Evolutionary conservation across 2,329 filamentous ascomycete species (phyloP).

Genomic region (Scortechinia acanthostroma): DNA sequence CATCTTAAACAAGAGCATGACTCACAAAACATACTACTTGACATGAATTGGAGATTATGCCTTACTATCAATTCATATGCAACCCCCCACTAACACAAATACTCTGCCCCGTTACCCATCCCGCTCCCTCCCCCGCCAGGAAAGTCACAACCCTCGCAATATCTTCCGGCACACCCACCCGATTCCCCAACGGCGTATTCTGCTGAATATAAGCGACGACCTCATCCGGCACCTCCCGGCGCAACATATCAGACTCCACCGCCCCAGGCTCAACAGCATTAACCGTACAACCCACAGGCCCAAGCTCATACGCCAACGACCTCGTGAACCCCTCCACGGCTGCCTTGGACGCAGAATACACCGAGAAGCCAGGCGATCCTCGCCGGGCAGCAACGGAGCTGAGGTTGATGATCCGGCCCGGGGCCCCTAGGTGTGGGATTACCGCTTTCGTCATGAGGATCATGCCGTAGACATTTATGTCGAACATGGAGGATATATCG

Average conservation of each 20-base stretch:
- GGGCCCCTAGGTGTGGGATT: constrained; percentile 13
- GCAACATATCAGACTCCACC: constrained; percentile 33
- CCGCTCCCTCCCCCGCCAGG: constrained; percentile 15
- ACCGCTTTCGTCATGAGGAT: constrained; percentile 7
- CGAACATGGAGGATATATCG: background rate
- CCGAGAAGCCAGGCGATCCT: constrained; percentile 43
- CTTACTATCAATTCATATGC: too few relatives aligned
- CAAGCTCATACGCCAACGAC: constrained; percentile 48
- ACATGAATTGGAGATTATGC: too few relatives aligned
- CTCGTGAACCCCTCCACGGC: constrained; percentile 52
- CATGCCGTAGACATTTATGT: background rate
- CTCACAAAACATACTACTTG: too few relatives aligned
- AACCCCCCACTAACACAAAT: constrained; percentile 17
- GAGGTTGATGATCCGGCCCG: constrained; percentile 42
- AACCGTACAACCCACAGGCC: constrained; percentile 36
- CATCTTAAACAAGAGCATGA: too few relatives aligned
- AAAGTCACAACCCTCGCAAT: constrained; percentile 20
- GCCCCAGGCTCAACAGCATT: constrained; percentile 51
- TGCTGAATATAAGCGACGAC: constrained; percentile 16
- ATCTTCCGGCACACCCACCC: constrained; percentile 17
- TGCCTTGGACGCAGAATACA: constrained; percentile 51
- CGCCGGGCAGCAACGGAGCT: constrained; percentile 44
- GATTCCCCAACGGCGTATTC: constrained; percentile 13
- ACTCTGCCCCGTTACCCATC: constrained; percentile 17
- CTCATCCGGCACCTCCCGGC: constrained; percentile 16